phyloP scores from a whole-genome alignment of 2,329 filamentous ascomycete genomes.

The Dothistroma septosporum region DNA sequence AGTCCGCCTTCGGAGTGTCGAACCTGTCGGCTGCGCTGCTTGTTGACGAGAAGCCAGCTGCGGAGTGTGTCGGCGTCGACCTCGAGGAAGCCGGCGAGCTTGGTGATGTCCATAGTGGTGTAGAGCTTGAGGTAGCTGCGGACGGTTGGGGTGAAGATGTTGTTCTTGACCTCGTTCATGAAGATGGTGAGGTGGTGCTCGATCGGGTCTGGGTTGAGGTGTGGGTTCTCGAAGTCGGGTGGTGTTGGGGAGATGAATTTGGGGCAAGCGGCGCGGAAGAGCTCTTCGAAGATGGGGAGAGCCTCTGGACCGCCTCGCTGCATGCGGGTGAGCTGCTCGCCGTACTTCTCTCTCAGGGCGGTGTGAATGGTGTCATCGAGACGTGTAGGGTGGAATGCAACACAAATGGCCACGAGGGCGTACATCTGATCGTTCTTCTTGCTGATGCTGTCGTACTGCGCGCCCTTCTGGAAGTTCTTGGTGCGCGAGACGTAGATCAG shows the following conservation, averaged over 20 bases:
- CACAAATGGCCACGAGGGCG: constrained; percentile 96
- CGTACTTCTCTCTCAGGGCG: constrained; percentile 96
- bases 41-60: constrained; percentile 92
- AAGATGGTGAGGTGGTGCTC: constrained; percentile 97
- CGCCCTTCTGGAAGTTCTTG: constrained; percentile 99
- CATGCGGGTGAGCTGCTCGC: constrained; percentile 93
- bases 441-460: constrained; percentile 95
- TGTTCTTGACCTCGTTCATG: constrained; percentile 99
- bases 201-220: constrained; percentile 91
- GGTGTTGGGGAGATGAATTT: constrained; percentile 98
- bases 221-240: constrained; percentile 95
- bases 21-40: constrained; percentile 95
- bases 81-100: constrained; percentile 94
- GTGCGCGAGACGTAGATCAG: constrained; percentile 97
- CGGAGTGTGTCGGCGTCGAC: constrained; percentile 94
- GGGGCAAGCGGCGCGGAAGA: constrained; percentile 95
- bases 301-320: constrained; percentile 94
- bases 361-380: constrained; percentile 99
- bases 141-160: constrained; percentile 95
- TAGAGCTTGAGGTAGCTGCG: constrained; percentile 99
- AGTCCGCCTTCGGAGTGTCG: constrained; percentile 89
- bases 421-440: constrained; percentile 99
- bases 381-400: constrained; percentile 93
- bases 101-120: constrained; percentile 98
- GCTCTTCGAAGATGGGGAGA: constrained; percentile 94